Percentiles rank a stretch among this genome's conserved stretches.
phyloP scores from a whole-genome alignment of 2,329 filamentous ascomycete genomes.

The Sclerotinia spermophila region DNA sequence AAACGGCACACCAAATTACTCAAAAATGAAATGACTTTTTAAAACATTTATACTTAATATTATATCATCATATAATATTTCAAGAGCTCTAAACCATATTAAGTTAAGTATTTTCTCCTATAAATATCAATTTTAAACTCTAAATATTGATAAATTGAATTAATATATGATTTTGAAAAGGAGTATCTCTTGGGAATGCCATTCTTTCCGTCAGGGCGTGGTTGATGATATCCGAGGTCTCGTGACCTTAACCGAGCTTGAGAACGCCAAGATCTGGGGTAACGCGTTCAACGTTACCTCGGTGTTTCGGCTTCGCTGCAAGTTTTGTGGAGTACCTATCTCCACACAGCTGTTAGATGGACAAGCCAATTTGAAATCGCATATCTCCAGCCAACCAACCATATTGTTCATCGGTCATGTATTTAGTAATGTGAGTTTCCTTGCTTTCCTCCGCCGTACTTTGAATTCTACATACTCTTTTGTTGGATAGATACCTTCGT shows the following conservation, averaged over 20 bases:
- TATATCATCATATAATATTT: no score
- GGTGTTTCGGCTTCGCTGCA: slow-evolving; percentile 8
- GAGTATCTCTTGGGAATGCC: no score
- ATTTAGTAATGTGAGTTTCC: background rate
- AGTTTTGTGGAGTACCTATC: background rate
- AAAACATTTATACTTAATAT: no score
- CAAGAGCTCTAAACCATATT: no score
- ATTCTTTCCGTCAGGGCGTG: no score
- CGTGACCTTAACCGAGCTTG: background rate
- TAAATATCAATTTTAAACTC: no score
- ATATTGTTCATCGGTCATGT: background rate
- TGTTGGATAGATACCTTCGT: background rate
- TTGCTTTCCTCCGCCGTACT: background rate
- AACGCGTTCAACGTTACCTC: background rate
- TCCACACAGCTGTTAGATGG: background rate
- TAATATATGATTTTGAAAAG: no score
- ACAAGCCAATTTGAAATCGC: background rate
- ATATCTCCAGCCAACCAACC: slow-evolving; percentile 1
- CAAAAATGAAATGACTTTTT: no score
- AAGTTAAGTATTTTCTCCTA: no score
- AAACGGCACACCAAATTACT: no score
- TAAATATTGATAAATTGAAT: no score
- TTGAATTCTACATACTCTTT: background rate
- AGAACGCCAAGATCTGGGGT: background rate
- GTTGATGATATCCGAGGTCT: background rate